These are phyloP conservation scores for Zygoascus bituminiphila DNA, from an alignment of 805 yeast species.

Conservation along the genomic window DNA sequence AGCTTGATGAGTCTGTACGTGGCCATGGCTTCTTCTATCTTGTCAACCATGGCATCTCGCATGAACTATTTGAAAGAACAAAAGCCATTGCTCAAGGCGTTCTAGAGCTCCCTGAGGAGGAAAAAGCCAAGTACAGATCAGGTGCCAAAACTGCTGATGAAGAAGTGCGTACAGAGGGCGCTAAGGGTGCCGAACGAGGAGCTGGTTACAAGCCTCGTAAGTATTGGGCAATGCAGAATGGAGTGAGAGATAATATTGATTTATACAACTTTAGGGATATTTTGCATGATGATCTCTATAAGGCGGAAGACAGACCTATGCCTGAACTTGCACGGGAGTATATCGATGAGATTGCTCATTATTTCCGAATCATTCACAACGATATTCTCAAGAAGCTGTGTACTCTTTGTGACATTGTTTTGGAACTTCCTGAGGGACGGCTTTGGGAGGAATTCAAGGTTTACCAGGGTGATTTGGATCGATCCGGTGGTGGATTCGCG, in stretches of 20 bases:
- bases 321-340: constrained; percentile 37
- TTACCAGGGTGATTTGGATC: constrained; percentile 25
- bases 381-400: constrained; percentile 33
- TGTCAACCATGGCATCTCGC: constrained; percentile 35
- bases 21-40: constrained; percentile 40
- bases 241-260: constrained; percentile 37
- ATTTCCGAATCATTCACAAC: constrained; percentile 34
- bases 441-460: constrained; percentile 33
- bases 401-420: constrained; percentile 36
- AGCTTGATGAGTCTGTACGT: constrained; percentile 34
- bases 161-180: constrained; percentile 21
- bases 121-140: constrained; percentile 33
- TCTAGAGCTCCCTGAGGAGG: constrained; percentile 35
- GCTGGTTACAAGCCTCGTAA: constrained; percentile 42
- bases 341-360: constrained; percentile 34
- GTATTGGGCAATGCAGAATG: constrained; percentile 41
- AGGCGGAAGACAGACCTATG: constrained; percentile 22
- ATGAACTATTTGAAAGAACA: constrained; percentile 29
- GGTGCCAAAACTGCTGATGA: constrained; percentile 32
- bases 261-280: constrained; percentile 38
- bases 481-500: constrained; percentile 42
- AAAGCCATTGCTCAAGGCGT: constrained; percentile 36
- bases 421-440: constrained; percentile 42
- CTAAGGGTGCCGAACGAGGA: constrained; percentile 40
- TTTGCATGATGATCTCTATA: constrained; percentile 29